Conservation (phyloP, 495 filamentous ascomycete species). For the Aspergillus ostianus region DNA sequence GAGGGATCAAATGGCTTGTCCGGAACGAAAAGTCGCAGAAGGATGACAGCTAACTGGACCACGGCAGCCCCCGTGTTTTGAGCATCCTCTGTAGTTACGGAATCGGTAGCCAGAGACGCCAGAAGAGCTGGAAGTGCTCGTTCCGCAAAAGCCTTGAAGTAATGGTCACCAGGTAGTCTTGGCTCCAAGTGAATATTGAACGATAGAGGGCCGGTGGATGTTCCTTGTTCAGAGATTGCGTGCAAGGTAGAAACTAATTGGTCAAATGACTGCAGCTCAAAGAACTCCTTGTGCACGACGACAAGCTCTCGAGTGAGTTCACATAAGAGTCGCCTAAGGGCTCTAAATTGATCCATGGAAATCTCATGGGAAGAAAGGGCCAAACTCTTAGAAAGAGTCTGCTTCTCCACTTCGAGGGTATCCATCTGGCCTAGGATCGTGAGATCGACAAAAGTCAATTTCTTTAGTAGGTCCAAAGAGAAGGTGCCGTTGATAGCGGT, state of each 20-base stretch:
- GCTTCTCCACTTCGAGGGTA: conserved; percentile 64
- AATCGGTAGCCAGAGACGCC: conserved; percentile 20
- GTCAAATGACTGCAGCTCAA: conserved; percentile 32
- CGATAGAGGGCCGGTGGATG: conserved; percentile 1
- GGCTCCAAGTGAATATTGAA: conserved; percentile 18
- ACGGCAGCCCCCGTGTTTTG: conserved; percentile 31
- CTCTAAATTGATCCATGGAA: conserved; percentile 42
- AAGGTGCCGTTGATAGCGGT: conserved; percentile 52
- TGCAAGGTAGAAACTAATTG: conserved; percentile 26
- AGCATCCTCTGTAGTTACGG: conserved; percentile 15
- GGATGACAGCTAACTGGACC: conserved; percentile 40
- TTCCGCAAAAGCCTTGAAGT: conserved; percentile 33
- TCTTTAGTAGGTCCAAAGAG: conserved; percentile 54
- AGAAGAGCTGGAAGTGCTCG: conserved; percentile 35
- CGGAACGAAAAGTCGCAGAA: conserved; percentile 78
- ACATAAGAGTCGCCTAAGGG: conserved; percentile 48
- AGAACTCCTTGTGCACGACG: conserved; percentile 38
- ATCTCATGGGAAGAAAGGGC: conserved; percentile 46
- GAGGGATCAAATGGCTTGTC: conserved; percentile 86
- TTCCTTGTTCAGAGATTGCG: conserved; percentile 25
- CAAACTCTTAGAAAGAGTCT: conserved; percentile 56
- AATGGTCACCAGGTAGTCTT: conserved; percentile 31
- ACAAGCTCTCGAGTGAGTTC: conserved; percentile 50
- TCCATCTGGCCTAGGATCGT: conserved; percentile 60
- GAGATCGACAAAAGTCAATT: conserved; percentile 50